Percentiles rank a stretch among this genome's conserved stretches.
Evolutionary conservation across 1,284 basidiomycete species (phyloP).

Genomic region (Ustilago curta): DNA sequence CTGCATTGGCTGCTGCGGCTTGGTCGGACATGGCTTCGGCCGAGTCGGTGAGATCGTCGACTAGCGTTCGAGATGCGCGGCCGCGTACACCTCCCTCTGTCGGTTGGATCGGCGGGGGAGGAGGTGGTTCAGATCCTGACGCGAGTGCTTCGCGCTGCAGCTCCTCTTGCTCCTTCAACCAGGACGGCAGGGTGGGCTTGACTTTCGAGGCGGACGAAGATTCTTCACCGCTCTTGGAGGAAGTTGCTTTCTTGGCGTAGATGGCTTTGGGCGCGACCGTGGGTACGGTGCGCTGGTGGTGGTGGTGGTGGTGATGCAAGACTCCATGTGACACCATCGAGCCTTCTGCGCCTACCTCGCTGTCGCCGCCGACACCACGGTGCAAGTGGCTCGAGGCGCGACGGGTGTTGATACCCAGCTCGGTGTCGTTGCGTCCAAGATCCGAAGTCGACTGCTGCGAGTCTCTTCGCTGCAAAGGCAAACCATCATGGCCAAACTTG

Average conservation of each 20-base stretch:
- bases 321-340: constrained; percentile 27
- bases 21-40: constrained; percentile 59
- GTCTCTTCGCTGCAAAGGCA: constrained; percentile 36
- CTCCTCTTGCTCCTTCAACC: constrained; percentile 68
- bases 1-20: constrained; percentile 55
- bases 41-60: constrained; percentile 58
- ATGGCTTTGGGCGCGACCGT: constrained; percentile 62
- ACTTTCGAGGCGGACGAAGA: constrained; percentile 34
- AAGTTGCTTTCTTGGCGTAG: constrained; percentile 48
- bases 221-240: constrained; percentile 11
- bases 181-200: constrained; percentile 60
- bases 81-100: constrained; percentile 42
- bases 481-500: constrained; percentile 11
- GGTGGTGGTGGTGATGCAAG: constrained; percentile 21
- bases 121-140: constrained; percentile 51
- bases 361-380: constrained; percentile 28
- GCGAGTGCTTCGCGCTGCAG: constrained; percentile 57
- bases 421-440: constrained; percentile 31
- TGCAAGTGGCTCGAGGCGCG: constrained; percentile 38
- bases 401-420: constrained; percentile 22
- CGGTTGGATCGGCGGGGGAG: constrained; percentile 52
- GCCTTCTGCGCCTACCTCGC: constrained; percentile 33
- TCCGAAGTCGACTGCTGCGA: constrained; percentile 46
- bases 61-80: constrained; percentile 48
- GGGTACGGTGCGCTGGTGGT: constrained; percentile 31